phyloP scores from a whole-genome alignment of 352 stramenopile genomes.

The Phytopythium kandeliae region DNA sequence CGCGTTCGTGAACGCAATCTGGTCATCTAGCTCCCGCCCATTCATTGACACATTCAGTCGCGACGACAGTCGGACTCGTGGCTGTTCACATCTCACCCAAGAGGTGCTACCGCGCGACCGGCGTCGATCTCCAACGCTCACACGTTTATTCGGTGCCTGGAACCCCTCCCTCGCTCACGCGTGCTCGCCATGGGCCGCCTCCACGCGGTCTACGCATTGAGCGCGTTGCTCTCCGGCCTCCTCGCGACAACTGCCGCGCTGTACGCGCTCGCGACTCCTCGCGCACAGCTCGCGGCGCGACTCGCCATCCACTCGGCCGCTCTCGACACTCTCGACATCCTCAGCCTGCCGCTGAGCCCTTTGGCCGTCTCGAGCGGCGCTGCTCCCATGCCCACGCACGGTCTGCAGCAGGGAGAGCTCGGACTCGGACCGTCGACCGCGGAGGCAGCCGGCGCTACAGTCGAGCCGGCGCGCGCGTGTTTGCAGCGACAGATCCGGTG shows the following conservation, averaged over 20 bases:
- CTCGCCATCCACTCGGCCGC: neutral
- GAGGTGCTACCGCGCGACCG: neutral
- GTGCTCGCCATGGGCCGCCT: conserved; percentile 1
- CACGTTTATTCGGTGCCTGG: neutral
- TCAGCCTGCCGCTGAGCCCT: no score
- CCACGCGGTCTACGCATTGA: neutral
- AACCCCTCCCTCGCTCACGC: neutral
- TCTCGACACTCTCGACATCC: neutral
- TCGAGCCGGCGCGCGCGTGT: neutral
- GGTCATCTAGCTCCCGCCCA: no score
- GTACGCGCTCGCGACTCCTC: conserved; percentile 1
- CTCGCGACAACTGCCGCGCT: conserved; percentile 5
- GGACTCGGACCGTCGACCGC: no score
- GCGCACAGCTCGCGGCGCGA: neutral
- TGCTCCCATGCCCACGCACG: neutral
- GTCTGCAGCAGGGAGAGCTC: no score
- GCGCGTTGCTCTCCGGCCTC: conserved; percentile 11
- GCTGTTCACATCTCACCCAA: neutral
- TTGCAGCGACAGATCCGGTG: neutral
- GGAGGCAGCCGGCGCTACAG: no score
- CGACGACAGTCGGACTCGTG: no score
- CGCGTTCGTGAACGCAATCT: no score
- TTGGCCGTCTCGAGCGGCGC: neutral
- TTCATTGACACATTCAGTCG: no score
- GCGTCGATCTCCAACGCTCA: no score